Evolutionary conservation across 306 rosid species (phyloP), one percentile per base, ranked within the genome.

Genomic region (Purshia tridentata): DNA sequence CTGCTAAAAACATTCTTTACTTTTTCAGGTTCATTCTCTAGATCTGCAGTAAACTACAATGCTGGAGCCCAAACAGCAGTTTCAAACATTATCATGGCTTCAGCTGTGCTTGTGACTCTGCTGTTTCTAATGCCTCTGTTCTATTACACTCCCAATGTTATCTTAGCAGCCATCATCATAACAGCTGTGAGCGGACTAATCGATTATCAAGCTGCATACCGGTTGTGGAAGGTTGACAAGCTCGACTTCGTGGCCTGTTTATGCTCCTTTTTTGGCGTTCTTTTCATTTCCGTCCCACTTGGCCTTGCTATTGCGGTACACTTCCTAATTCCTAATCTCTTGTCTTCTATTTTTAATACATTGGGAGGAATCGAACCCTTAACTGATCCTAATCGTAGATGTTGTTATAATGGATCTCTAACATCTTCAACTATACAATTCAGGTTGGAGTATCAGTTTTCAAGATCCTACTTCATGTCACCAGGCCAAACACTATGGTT

Each of bases 261-360:
- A 59, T 84, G 93, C 75, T 92, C 99, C 74, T 95, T 95, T 72
- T 83, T 95, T 0, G 99, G 99, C 16, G 98, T 95, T 79, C 90
- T 92, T 12, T 90, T 95, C 85, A 88, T 95, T 62, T 95, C 99
- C 8, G 99, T 95, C 67, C 98, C 98, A 8, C 57, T 88, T 37
- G 99, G 99, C 47, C 99, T 95, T 6, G 90, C 93, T 56, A 90
- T 95, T 41, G 99, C 99, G 44, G 99, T 91, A 85, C 76, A 88
- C 82, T 37, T 69, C 65, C 47, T 14, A 4, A 41, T 29, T 29
- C 35, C 35, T 29, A 29, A 29, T 29, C 35, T 29, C 35, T 29
- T 29, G 35, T 29, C 35, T 29, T 29, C 1, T 29, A 29, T 29
- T 29, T 29, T 29, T 29, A 1, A 29, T 29, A 29, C 35, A 29